These are phyloP conservation scores for Candida krabiensis DNA, from an alignment of 805 yeast genomes.

Conservation along the genomic window DNA sequence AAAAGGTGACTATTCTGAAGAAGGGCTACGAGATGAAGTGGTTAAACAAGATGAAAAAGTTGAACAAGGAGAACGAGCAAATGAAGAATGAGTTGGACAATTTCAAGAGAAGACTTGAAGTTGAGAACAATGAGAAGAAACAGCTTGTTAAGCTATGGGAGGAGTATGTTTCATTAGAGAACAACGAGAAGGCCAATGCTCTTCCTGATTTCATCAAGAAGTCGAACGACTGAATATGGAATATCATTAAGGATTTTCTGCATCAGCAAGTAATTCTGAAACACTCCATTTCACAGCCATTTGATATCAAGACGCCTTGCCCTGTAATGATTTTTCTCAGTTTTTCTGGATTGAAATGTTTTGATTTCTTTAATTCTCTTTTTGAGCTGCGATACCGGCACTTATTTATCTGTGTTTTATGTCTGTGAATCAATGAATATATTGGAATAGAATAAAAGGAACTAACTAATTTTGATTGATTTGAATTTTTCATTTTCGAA, in stretches of 20 bases:
- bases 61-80: constrained; percentile 43
- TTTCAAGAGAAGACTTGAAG: constrained; percentile 44
- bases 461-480: no score
- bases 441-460: no score
- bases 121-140: constrained; percentile 58
- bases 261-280: no score
- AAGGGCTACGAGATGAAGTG: constrained; percentile 57
- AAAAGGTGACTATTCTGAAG: constrained; percentile 62
- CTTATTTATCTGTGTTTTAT: no score
- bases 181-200: constrained; percentile 22
- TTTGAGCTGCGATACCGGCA: no score
- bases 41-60: constrained; percentile 42
- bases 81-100: constrained; percentile 53
- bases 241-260: not conserved
- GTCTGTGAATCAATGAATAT: no score
- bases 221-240: constrained; percentile 5
- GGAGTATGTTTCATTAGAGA: constrained; percentile 30
- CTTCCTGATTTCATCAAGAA: constrained; percentile 21
- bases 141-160: constrained; percentile 52
- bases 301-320: no score
- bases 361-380: no score
- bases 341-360: no score
- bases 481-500: no score
- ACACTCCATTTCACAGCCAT: no score
- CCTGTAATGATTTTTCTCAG: no score